Conservation (phyloP, 2,329 filamentous ascomycete species). For the Ophiostoma quercus region DNA sequence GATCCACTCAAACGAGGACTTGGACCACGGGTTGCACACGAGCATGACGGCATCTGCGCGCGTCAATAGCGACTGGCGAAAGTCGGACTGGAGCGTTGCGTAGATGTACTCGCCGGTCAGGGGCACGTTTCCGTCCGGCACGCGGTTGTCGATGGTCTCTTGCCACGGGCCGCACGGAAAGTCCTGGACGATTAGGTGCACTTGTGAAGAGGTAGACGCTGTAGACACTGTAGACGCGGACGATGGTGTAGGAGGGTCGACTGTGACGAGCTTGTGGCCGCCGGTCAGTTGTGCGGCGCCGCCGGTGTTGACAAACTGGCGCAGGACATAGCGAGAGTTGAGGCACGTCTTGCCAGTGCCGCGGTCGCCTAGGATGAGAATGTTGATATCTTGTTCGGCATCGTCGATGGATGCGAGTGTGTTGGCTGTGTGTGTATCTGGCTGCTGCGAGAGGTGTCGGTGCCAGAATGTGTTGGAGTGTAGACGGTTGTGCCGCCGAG, state of each 20-base stretch:
- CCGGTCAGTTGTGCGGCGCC: slow-evolving; percentile 12
- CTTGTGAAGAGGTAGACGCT: neutral
- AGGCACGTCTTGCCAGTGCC: slow-evolving; percentile 17
- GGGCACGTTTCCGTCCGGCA: neutral
- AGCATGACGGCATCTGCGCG: slow-evolving; percentile 18
- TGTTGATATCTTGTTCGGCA: slow-evolving; percentile 13
- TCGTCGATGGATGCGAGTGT: slow-evolving; percentile 7
- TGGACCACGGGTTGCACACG: slow-evolving; percentile 18
- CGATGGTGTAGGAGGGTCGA: neutral
- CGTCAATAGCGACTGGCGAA: slow-evolving; percentile 2
- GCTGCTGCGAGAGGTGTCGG: slow-evolving; percentile 1
- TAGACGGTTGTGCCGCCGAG: slow-evolving; percentile 7
- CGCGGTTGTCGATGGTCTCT: slow-evolving; percentile 5
- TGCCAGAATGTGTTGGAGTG: slow-evolving; percentile 15
- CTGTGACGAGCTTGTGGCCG: slow-evolving; percentile 13
- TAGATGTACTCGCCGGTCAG: slow-evolving; percentile 10
- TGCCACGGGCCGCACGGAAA: slow-evolving; percentile 15
- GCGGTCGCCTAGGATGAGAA: slow-evolving; percentile 10
- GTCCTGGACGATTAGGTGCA: slow-evolving; percentile 10
- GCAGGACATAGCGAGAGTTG: slow-evolving; percentile 14
- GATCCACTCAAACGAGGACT: slow-evolving; percentile 14
- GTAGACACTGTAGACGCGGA: neutral
- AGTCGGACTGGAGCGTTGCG: slow-evolving; percentile 13
- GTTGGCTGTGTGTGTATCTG: neutral
- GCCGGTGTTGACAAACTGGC: slow-evolving; percentile 9